Base-by-base conservation (phyloP, 768 basidiomycete species). In the Dictyophora rubrovolvata region DNA sequence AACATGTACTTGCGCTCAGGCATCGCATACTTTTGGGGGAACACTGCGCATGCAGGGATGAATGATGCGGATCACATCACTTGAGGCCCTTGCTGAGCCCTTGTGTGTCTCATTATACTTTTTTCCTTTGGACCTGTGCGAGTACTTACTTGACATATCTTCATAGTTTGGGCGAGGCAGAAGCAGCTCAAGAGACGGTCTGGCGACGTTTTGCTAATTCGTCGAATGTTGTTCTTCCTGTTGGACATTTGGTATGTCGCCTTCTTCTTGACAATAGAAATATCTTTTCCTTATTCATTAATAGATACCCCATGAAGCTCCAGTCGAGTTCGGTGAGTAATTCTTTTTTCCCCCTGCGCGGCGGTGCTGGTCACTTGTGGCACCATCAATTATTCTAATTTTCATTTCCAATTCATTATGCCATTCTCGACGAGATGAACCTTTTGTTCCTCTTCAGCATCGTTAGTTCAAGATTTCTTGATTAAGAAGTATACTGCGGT, bases 141-240 rank as follows among this genome's bases (percentile, higher is more conserved):
- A n/a, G n/a, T n/a, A 28, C 7, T 28, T 28, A 28, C 28, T n/a
- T 28, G 28, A 28, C 28, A 28, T 28, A 28, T 7, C 4, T 2
- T 28, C 28, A 28, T 53, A 53, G 47, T 58, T 58, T 48, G 36
- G 65, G 55, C 37, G 36, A 56, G 58, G 60, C 59, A 59, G 35
- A 46, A 51, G 46, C 48, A 34, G 59, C 63, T 58, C 34, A 55
- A 52, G 63, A 60, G 33, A 16, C 56, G n/a, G 70, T 69, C 11
- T 75, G 72, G 73, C 54, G 70, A 18, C 63, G 75, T 42, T 63
- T 66, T 5, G 66, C 55, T 51, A 76, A 76, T 54, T 58, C 68
- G 22, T 65, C 69, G 6, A 73, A 75, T 56, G 60, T 69, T 9
- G 53, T 68, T 7, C 61, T 76, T 7, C 55, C 42, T 42, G 69